Conservation (phyloP, 1,284 basidiomycete species). For the Veloporphyrellus conicus region DNA sequence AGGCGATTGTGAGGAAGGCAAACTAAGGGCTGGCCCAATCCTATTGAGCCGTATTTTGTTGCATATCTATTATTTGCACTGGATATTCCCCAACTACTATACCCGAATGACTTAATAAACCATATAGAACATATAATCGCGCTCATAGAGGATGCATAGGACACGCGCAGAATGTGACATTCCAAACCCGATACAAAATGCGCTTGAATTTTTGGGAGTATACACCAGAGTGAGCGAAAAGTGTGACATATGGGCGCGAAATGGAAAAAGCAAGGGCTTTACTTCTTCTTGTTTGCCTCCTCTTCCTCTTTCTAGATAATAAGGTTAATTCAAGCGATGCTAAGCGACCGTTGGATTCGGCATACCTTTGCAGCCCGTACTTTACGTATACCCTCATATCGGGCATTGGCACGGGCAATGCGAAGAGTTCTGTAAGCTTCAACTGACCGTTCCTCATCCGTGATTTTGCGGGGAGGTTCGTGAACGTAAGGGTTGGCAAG, state of each 20-base stretch:
- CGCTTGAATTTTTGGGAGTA: slow-evolving; percentile 38
- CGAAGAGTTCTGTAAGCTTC: slow-evolving; percentile 89
- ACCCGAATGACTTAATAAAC: slow-evolving; percentile 13
- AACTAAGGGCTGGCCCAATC: slow-evolving; percentile 5
- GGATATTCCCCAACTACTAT: slow-evolving; percentile 9
- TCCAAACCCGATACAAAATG: slow-evolving; percentile 20
- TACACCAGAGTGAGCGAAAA: slow-evolving; percentile 16
- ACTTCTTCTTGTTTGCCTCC: slow-evolving; percentile 91
- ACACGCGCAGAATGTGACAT: slow-evolving; percentile 35
- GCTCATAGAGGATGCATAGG: slow-evolving; percentile 32
- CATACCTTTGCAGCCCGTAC: slow-evolving; percentile 73
- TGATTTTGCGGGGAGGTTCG: slow-evolving; percentile 93
- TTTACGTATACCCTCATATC: slow-evolving; percentile 88
- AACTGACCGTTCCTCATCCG: slow-evolving; percentile 86
- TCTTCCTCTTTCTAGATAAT: slow-evolving; percentile 78
- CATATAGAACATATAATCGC: not conserved
- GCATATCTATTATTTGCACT: not conserved
- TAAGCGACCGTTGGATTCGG: not conserved
- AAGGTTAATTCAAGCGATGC: slow-evolving; percentile 7
- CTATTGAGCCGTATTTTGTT: not conserved
- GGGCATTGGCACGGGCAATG: slow-evolving; percentile 75
- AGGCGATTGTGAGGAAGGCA: slow-evolving; percentile 49
- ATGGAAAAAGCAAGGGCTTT: slow-evolving; percentile 25
- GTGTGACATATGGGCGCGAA: slow-evolving; percentile 8
- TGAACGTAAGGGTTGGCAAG: slow-evolving; percentile 65